Conservation (phyloP, 164 flowering plant species). For the Nelumbo lutea region DNA sequence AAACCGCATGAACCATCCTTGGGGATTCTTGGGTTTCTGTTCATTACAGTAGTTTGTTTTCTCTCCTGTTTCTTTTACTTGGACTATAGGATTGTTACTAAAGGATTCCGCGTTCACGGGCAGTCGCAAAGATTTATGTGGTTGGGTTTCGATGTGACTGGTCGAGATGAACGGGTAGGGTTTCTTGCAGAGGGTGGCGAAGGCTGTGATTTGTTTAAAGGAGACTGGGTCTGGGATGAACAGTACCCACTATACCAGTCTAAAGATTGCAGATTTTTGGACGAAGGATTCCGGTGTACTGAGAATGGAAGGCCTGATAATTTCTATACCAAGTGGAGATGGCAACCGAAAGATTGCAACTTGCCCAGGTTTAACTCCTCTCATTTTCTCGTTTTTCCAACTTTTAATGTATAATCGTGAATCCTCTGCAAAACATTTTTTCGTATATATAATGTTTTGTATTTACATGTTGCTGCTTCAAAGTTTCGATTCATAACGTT, state of each 20-base stretch:
- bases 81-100: slow-evolving; percentile 28
- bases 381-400: background rate
- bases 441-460: too few relatives aligned
- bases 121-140: slow-evolving; percentile 8
- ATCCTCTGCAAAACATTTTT: too few relatives aligned
- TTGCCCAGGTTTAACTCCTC: slow-evolving; percentile 62
- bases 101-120: slow-evolving; percentile 3
- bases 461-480: too few relatives aligned
- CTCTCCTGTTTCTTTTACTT: slow-evolving; percentile 41
- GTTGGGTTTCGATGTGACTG: slow-evolving; percentile 19
- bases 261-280: slow-evolving; percentile 53
- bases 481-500: background rate
- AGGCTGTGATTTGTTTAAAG: slow-evolving; percentile 69
- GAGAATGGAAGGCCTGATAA: slow-evolving; percentile 82
- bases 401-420: background rate
- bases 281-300: slow-evolving; percentile 74
- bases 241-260: slow-evolving; percentile 66
- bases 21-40: slow-evolving; percentile 38
- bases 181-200: slow-evolving; percentile 42
- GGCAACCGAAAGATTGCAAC: slow-evolving; percentile 83
- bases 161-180: slow-evolving; percentile 16
- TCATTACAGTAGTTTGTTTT: slow-evolving; percentile 25
- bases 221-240: slow-evolving; percentile 90
- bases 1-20: slow-evolving; percentile 42
- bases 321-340: slow-evolving; percentile 79